Conservation (phyloP, 805 yeast species). For the Kodamaea leandrae region DNA sequence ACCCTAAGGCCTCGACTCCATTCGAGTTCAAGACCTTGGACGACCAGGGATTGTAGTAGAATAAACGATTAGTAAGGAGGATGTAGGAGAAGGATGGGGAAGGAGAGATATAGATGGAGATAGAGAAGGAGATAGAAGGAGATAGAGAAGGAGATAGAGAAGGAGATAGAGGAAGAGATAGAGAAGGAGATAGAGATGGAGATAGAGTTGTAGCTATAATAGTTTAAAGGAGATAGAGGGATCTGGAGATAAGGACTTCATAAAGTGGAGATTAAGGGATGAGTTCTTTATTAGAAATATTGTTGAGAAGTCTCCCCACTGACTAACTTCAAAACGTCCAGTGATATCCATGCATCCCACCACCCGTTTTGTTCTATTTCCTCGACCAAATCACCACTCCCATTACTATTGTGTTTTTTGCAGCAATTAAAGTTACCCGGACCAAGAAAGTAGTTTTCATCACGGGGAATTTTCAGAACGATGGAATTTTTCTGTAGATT, state of each 20-base stretch:
- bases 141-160: neutral
- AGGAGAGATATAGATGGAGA: neutral
- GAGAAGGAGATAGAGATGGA: too few relatives aligned
- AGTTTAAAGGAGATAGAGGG: too few relatives aligned
- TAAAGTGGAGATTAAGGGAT: too few relatives aligned
- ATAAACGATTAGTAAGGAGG: neutral
- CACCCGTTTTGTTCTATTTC: too few relatives aligned
- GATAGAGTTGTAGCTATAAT: too few relatives aligned
- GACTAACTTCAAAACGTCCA: too few relatives aligned
- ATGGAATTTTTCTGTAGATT: neutral
- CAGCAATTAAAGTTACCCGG: conserved; percentile 5
- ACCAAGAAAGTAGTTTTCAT: conserved; percentile 2
- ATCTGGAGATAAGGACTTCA: too few relatives aligned
- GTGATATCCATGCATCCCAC: too few relatives aligned
- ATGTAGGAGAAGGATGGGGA: neutral
- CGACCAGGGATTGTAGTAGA: conserved; percentile 47
- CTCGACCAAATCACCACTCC: too few relatives aligned
- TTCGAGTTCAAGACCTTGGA: conserved; percentile 63
- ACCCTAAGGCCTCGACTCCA: conserved; percentile 48
- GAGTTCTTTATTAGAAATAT: too few relatives aligned
- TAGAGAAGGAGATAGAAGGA: neutral
- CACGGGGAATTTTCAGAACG: conserved; percentile 1
- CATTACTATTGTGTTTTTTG: too few relatives aligned
- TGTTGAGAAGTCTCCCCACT: too few relatives aligned
- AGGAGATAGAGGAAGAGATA: neutral